A percentile compares a stretch with the other conserved stretches of the same genome.
These are phyloP conservation scores for Fusarium graminum DNA, from an alignment of 2,329 filamentous ascomycete species.

Conservation along the genomic window DNA sequence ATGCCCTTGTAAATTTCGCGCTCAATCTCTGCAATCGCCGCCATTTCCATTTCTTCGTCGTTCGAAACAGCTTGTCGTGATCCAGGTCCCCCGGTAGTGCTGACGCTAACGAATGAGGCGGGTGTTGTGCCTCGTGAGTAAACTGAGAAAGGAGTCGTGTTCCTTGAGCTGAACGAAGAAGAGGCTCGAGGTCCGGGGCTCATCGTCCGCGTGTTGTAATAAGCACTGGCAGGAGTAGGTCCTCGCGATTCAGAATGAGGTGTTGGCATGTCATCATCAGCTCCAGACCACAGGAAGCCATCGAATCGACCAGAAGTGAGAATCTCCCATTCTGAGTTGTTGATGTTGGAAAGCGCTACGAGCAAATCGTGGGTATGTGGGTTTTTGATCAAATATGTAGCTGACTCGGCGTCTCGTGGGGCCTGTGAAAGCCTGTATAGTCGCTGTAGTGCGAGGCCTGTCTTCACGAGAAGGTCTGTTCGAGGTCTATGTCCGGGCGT, in stretches of 20 bases:
- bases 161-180: conserved; percentile 60
- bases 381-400: conserved; percentile 88
- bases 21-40: conserved; percentile 89
- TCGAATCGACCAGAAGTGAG: conserved; percentile 94
- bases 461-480: conserved; percentile 81
- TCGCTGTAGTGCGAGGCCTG: conserved; percentile 82
- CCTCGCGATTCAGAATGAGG: conserved; percentile 64
- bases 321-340: conserved; percentile 95
- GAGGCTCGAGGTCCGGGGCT: conserved; percentile 58
- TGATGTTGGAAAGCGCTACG: conserved; percentile 88
- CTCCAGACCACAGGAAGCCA: conserved; percentile 94
- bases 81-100: conserved; percentile 61
- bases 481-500: conserved; percentile 75
- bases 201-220: conserved; percentile 56
- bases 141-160: conserved; percentile 62
- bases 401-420: conserved; percentile 87
- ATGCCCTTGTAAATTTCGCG: conserved; percentile 93
- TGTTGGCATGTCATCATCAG: conserved; percentile 69
- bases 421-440: conserved; percentile 80
- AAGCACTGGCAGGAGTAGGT: conserved; percentile 66
- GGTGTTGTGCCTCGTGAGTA: conserved; percentile 70
- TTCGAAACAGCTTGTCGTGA: conserved; percentile 78
- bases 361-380: conserved; percentile 86
- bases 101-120: conserved; percentile 69
- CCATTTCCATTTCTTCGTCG: conserved; percentile 94